phyloP scores from a whole-genome alignment of 129 eudicot species.

The Apium graveolens region DNA sequence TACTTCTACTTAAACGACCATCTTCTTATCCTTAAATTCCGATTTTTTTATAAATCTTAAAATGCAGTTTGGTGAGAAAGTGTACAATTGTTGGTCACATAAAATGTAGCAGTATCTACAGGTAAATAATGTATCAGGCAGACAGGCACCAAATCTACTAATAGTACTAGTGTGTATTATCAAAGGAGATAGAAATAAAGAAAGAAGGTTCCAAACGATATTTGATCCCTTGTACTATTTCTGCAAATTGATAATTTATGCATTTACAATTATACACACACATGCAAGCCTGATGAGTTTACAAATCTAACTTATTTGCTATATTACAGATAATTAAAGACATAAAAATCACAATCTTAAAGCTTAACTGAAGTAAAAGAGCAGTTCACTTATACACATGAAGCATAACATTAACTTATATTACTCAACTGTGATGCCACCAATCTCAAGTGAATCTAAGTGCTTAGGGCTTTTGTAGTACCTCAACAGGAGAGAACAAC shows the following conservation, averaged over 20 bases:
- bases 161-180: not conserved
- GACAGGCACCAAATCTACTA: not conserved
- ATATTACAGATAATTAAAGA: not conserved
- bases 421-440: slow-evolving; percentile 55
- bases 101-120: not conserved
- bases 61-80: not conserved
- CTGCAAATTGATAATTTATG: not conserved
- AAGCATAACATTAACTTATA: not conserved
- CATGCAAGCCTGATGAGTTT: not conserved
- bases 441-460: slow-evolving; percentile 48
- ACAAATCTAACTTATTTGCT: not conserved
- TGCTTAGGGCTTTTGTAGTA: slow-evolving; percentile 66
- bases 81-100: not conserved
- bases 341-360: not conserved
- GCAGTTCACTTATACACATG: not conserved
- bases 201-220: slow-evolving; percentile 9
- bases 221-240: not conserved
- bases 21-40: no score
- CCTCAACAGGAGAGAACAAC: slow-evolving; percentile 83
- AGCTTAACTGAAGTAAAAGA: not conserved
- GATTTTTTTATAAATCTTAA: not conserved
- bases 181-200: not conserved
- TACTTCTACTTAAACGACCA: not conserved
- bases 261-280: not conserved
- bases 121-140: not conserved